These are phyloP conservation scores for Anisodus tanguticus DNA, from an alignment of 257 asterid species.

Conservation along the genomic window DNA sequence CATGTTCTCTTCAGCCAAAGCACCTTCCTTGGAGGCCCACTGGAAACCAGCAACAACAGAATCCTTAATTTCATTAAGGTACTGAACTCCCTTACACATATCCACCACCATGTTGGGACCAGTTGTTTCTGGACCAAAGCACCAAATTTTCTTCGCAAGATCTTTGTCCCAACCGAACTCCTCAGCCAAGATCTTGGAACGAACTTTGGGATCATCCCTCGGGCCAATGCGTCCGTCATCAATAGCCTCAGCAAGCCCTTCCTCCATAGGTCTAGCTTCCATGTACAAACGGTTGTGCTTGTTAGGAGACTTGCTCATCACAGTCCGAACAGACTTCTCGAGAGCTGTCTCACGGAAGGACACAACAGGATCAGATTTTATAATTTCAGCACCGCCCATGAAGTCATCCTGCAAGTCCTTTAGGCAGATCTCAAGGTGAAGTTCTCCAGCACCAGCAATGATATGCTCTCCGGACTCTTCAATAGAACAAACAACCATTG, in stretches of 20 bases:
- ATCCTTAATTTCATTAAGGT: constrained; percentile 56
- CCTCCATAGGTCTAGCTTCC: constrained; percentile 54
- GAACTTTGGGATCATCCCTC: constrained; percentile 48
- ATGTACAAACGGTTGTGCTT: constrained; percentile 51
- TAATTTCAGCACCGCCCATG: constrained; percentile 50
- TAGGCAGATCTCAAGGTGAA: constrained; percentile 50
- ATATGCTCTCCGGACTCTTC: constrained; percentile 55
- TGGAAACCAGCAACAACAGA: constrained; percentile 60
- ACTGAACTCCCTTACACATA: constrained; percentile 58
- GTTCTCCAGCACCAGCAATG: constrained; percentile 54
- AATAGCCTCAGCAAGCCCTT: constrained; percentile 53
- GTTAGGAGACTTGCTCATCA: constrained; percentile 52
- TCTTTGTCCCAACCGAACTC: constrained; percentile 61
- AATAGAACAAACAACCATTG: constrained; percentile 54
- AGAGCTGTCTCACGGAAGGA: constrained; percentile 49
- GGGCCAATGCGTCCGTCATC: constrained; percentile 57
- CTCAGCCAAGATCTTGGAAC: constrained; percentile 48
- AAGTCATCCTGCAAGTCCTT: constrained; percentile 50
- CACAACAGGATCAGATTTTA: constrained; percentile 44
- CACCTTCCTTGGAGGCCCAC: constrained; percentile 60
- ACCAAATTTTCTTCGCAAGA: constrained; percentile 59
- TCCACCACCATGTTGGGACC: constrained; percentile 58
- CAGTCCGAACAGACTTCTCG: constrained; percentile 44
- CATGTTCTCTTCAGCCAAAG: constrained; percentile 52
- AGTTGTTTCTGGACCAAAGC: constrained; percentile 56